A percentile compares a stretch with the other conserved stretches of the same genome.
Evolutionary conservation across 1,284 basidiomycete genomes (phyloP).

Genomic region (Inonotus obliquus): DNA sequence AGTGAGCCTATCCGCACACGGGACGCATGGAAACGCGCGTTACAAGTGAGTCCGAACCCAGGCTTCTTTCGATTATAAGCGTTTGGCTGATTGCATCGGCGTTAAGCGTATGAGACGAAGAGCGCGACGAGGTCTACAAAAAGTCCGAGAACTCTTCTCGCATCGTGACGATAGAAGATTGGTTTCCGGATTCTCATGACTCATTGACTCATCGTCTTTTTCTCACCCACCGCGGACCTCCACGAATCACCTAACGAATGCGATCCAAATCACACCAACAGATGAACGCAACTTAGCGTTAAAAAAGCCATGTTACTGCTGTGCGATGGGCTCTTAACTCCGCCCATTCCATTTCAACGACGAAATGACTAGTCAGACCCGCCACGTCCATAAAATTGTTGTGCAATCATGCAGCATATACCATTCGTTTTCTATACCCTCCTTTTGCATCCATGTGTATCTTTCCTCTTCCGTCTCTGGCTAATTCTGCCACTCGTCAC

Average conservation of each 20-base stretch:
- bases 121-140: constrained; percentile 1
- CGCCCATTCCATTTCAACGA: too few species aligned
- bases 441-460: neutral
- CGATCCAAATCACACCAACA: too few species aligned
- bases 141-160: neutral
- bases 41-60: neutral
- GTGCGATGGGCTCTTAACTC: too few species aligned
- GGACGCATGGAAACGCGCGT: constrained; percentile 1
- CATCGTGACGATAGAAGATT: neutral
- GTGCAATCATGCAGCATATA: neutral
- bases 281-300: too few species aligned
- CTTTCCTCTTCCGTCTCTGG: too few species aligned
- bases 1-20: neutral
- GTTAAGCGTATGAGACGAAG: constrained; percentile 11
- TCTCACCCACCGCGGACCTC: too few species aligned
- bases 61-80: neutral
- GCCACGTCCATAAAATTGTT: neutral
- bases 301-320: too few species aligned
- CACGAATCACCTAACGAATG: too few species aligned
- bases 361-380: neutral
- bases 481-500: neutral
- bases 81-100: neutral
- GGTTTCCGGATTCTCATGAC: neutral
- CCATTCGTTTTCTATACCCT: constrained; percentile 1
- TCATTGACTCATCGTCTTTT: neutral